Conservation (phyloP, 208 protist species). For the Wallacemonas sp. region DNA sequence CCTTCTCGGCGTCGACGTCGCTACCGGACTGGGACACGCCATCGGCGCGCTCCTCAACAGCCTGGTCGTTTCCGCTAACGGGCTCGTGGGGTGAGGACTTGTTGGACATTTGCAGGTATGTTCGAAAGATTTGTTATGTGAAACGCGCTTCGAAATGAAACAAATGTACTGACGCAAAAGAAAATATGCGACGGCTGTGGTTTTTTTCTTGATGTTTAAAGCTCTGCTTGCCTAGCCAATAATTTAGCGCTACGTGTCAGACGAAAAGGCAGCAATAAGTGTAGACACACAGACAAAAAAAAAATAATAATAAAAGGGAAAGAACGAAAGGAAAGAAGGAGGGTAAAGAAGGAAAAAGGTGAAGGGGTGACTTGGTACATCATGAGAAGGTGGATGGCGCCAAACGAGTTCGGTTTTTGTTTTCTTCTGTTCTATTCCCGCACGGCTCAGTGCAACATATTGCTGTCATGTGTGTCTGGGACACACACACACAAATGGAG, state of each 20-base stretch:
- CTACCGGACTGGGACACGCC: constrained; percentile 13
- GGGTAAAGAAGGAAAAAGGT: too few species aligned
- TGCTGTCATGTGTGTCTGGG: too few species aligned
- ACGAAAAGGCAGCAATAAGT: neutral
- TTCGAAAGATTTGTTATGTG: constrained; percentile 11
- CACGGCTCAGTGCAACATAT: too few species aligned
- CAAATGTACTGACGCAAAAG: too few species aligned
- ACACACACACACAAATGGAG: too few species aligned
- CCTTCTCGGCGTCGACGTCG: constrained; percentile 10
- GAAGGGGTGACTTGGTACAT: too few species aligned
- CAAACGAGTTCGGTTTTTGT: too few species aligned
- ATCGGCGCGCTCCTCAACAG: constrained; percentile 10
- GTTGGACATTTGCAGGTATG: constrained; percentile 1
- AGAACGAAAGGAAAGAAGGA: neutral
- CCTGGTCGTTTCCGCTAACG: neutral
- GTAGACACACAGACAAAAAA: neutral
- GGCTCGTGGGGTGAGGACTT: constrained; percentile 14
- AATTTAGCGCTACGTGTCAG: neutral
- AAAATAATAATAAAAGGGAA: neutral
- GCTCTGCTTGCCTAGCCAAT: neutral
- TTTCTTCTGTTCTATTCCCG: too few species aligned
- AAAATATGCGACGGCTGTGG: too few species aligned
- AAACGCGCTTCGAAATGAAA: constrained; percentile 7
- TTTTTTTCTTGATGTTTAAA: neutral
- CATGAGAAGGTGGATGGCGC: too few species aligned